Conservation (phyloP, 345 rosid genomes). For the Clausena lansium region DNA sequence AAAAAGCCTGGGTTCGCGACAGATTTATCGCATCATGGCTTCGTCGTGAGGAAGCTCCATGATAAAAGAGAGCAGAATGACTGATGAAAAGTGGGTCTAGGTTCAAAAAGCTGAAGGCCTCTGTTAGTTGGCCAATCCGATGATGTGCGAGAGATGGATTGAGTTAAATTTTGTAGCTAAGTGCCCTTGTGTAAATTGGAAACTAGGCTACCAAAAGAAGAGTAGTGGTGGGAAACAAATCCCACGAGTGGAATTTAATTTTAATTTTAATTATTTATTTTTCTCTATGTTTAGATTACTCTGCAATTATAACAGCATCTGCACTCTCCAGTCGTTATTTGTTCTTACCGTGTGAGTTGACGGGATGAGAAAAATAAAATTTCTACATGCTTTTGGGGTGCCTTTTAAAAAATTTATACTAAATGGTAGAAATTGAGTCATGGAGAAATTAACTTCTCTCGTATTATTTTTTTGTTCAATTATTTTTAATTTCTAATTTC, state of each 20-base stretch:
- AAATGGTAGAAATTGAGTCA: neutral
- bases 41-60: neutral
- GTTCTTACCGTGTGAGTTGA: neutral
- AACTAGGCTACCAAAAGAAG: neutral
- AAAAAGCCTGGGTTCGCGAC: neutral
- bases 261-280: neutral
- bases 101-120: neutral
- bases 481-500: neutral
- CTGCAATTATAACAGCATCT: neutral
- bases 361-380: too few relatives aligned
- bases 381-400: too few relatives aligned
- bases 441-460: neutral
- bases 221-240: neutral
- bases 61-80: conserved; percentile 1
- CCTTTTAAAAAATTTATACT: too few relatives aligned
- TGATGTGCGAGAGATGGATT: neutral
- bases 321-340: too few relatives aligned
- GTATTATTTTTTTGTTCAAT: too few relatives aligned
- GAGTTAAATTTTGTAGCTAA: conserved; percentile 14
- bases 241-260: neutral
- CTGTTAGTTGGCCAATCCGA: conserved; percentile 1
- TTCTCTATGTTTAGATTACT: neutral
- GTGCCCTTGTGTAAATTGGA: conserved; percentile 2
- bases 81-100: neutral
- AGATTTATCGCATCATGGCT: neutral